phyloP scores from a whole-genome alignment of 2,329 filamentous ascomycete genomes.

The Aspergillus aculeatinus region DNA sequence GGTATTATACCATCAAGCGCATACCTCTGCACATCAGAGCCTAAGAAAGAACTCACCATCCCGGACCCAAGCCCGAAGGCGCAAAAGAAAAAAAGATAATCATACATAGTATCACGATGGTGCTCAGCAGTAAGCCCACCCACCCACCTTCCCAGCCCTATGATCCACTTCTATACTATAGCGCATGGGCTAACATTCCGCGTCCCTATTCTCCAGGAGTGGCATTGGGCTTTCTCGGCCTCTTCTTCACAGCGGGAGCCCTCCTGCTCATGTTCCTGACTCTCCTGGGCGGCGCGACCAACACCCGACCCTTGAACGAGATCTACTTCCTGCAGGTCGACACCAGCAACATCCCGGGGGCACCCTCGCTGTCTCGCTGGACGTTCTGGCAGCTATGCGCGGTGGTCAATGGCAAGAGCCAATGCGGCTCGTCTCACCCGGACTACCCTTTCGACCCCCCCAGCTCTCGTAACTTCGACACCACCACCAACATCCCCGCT shows the following conservation, averaged over 20 bases:
- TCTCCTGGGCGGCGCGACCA: constrained; percentile 60
- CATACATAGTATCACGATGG: constrained; percentile 20
- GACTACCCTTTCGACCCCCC: constrained; percentile 65
- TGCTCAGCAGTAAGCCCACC: constrained; percentile 33
- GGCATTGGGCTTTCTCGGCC: constrained; percentile 55
- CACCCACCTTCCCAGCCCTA: neutral
- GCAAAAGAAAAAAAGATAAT: neutral
- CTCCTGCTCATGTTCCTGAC: constrained; percentile 66
- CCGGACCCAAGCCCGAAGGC: neutral
- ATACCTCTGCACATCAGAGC: neutral
- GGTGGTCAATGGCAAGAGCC: constrained; percentile 52
- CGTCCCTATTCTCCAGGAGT: constrained; percentile 46
- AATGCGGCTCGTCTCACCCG: constrained; percentile 66
- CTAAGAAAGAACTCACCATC: too few relatives aligned
- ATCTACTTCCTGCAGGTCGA: constrained; percentile 85
- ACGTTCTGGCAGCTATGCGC: constrained; percentile 86
- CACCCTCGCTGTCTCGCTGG: constrained; percentile 73
- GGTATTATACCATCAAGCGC: neutral
- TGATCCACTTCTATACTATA: neutral
- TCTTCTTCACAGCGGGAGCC: constrained; percentile 62
- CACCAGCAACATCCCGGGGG: constrained; percentile 69
- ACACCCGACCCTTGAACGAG: constrained; percentile 61
- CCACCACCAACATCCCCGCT: constrained; percentile 52
- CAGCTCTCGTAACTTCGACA: constrained; percentile 58
- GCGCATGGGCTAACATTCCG: constrained; percentile 12